These are phyloP conservation scores for Scleroderma bovista DNA, from an alignment of 768 basidiomycete genomes.

Conservation along the genomic window DNA sequence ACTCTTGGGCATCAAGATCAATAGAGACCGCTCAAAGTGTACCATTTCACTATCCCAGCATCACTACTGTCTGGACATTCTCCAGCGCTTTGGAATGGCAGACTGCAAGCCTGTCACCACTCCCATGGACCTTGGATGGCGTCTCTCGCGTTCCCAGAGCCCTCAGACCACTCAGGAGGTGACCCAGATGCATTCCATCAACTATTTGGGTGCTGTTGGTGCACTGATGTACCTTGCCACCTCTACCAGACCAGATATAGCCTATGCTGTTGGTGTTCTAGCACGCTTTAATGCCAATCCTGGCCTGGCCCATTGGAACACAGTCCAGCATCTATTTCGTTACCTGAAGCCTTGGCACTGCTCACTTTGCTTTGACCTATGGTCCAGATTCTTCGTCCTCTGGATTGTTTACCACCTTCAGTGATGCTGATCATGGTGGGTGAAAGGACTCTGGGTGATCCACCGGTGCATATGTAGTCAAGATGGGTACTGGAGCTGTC, in stretches of 20 bases:
- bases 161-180: slow-evolving; percentile 5
- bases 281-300: slow-evolving; percentile 23
- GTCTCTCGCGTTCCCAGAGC: neutral
- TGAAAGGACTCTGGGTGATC: no score
- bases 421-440: no score
- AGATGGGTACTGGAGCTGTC: no score
- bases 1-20: slow-evolving; percentile 20
- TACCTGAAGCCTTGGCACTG: no score
- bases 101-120: slow-evolving; percentile 16
- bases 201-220: slow-evolving; percentile 11
- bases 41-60: slow-evolving; percentile 14
- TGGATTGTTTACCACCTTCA: no score
- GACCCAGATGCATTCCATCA: slow-evolving; percentile 3
- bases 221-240: slow-evolving; percentile 10
- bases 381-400: no score
- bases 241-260: slow-evolving; percentile 17
- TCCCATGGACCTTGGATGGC: slow-evolving; percentile 10
- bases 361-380: no score
- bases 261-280: slow-evolving; percentile 15
- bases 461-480: no score
- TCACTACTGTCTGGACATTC: no score
- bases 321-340: slow-evolving; percentile 13
- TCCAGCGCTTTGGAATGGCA: slow-evolving; percentile 15
- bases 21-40: slow-evolving; percentile 2
- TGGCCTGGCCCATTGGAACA: slow-evolving; percentile 15